Conservation (phyloP, 106 monocot species). For the Allium sativum region DNA sequence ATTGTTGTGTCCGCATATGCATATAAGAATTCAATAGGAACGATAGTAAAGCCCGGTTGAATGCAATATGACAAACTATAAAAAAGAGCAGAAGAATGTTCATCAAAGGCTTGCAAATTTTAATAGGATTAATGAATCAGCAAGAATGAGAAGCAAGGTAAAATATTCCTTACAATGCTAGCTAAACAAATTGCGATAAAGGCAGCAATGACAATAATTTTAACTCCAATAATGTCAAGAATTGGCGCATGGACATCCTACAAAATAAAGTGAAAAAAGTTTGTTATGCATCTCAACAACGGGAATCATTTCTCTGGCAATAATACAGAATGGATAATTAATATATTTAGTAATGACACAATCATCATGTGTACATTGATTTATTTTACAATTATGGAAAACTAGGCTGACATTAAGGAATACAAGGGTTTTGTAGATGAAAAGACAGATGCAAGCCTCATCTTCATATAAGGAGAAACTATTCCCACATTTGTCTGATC, state of each 20-base stretch:
- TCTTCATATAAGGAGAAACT: conserved; percentile 83
- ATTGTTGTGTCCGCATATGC: too few species aligned
- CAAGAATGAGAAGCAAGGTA: background rate
- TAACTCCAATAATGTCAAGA: conserved; percentile 58
- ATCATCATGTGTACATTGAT: background rate
- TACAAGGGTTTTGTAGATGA: background rate
- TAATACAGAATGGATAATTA: too few species aligned
- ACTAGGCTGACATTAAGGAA: background rate
- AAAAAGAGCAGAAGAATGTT: too few species aligned
- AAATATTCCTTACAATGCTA: conserved; percentile 74
- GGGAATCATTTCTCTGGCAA: too few species aligned
- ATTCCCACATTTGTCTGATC: conserved; percentile 30
- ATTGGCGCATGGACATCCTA: conserved; percentile 75
- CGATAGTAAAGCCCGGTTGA: too few species aligned
- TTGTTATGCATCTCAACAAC: background rate
- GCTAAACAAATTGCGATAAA: conserved; percentile 66
- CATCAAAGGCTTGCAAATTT: too few species aligned
- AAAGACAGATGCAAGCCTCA: conserved; percentile 13
- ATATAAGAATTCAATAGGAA: too few species aligned
- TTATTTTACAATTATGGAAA: background rate
- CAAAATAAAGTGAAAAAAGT: conserved; percentile 11
- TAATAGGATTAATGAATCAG: too few species aligned
- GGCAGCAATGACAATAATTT: conserved; percentile 60
- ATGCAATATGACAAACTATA: too few species aligned
- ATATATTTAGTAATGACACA: background rate